phyloP scores from a whole-genome alignment of 2,329 filamentous ascomycete species.

The Penicillium glabrum region DNA sequence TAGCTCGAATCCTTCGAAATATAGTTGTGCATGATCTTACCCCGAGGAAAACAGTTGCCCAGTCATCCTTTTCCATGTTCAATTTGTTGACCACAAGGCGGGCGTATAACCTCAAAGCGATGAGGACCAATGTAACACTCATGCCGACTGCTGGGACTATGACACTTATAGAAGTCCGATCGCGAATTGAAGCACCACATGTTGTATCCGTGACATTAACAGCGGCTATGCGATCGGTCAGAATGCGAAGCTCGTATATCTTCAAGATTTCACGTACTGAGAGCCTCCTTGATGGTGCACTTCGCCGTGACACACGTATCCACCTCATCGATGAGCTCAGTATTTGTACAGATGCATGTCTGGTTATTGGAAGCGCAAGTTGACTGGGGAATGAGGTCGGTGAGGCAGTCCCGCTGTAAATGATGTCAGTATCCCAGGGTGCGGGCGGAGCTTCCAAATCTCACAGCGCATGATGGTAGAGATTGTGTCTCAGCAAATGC shows the following conservation, averaged over 20 bases:
- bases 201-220: slow-evolving; percentile 2
- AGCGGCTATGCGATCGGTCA: not conserved
- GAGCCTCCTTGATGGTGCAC: not conserved
- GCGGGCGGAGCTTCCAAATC: not conserved
- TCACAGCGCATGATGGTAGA: not conserved
- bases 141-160: slow-evolving; percentile 2
- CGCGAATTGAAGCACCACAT: slow-evolving; percentile 1
- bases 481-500: not conserved
- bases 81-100: slow-evolving; percentile 2
- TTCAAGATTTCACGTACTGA: not conserved
- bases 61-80: slow-evolving; percentile 2
- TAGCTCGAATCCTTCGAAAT: not conserved
- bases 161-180: slow-evolving; percentile 1
- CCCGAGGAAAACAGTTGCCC: slow-evolving; percentile 2
- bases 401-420: slow-evolving; percentile 1
- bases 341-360: slow-evolving; percentile 7
- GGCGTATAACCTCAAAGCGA: slow-evolving; percentile 4
- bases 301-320: not conserved
- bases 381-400: slow-evolving; percentile 1
- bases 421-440: not conserved
- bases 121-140: not conserved
- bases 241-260: not conserved
- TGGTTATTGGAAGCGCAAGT: slow-evolving; percentile 3
- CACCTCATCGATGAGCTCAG: not conserved
- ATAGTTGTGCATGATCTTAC: not conserved